Conservation (phyloP, 2,329 filamentous ascomycete genomes). For the Madurella mycetomatis region DNA sequence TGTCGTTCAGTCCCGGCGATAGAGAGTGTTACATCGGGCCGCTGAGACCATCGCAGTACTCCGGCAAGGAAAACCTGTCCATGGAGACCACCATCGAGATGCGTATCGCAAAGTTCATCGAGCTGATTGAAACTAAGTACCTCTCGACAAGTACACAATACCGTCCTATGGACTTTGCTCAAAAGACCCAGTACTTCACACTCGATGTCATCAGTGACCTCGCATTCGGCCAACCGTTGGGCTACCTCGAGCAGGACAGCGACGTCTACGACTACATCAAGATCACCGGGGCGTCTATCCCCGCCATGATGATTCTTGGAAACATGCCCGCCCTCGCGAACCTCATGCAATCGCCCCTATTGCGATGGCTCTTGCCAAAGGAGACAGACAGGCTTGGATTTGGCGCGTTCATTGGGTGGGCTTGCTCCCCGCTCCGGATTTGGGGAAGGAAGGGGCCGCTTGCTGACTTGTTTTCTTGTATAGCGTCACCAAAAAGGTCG, state of each 20-base stretch:
- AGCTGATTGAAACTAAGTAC: slow-evolving; percentile 46
- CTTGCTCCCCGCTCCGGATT: neutral
- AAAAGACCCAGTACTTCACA: slow-evolving; percentile 49
- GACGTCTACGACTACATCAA: slow-evolving; percentile 46
- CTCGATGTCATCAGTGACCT: slow-evolving; percentile 53
- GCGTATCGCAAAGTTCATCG: slow-evolving; percentile 42
- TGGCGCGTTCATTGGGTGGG: slow-evolving; percentile 34
- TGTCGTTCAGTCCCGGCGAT: neutral
- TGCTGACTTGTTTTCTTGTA: neutral
- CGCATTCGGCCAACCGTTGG: slow-evolving; percentile 48
- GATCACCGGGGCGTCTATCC: slow-evolving; percentile 22
- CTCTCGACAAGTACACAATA: slow-evolving; percentile 31
- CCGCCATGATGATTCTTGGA: slow-evolving; percentile 40
- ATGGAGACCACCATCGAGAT: slow-evolving; percentile 47
- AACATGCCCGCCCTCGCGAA: slow-evolving; percentile 40
- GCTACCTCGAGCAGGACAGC: slow-evolving; percentile 43
- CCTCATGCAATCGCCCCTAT: slow-evolving; percentile 38
- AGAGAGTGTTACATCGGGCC: too few species aligned
- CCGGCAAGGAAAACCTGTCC: slow-evolving; percentile 49
- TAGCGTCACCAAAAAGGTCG: slow-evolving; percentile 22
- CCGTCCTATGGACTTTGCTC: slow-evolving; percentile 45
- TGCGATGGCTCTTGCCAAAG: slow-evolving; percentile 40
- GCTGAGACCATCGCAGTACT: slow-evolving; percentile 36
- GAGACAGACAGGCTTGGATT: slow-evolving; percentile 37
- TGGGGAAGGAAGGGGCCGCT: neutral